A percentile compares a stretch with the other conserved stretches of the same genome.
Evolutionary conservation across 1,284 basidiomycete species (phyloP).

Genomic region (Rhodotorula sp.): DNA sequence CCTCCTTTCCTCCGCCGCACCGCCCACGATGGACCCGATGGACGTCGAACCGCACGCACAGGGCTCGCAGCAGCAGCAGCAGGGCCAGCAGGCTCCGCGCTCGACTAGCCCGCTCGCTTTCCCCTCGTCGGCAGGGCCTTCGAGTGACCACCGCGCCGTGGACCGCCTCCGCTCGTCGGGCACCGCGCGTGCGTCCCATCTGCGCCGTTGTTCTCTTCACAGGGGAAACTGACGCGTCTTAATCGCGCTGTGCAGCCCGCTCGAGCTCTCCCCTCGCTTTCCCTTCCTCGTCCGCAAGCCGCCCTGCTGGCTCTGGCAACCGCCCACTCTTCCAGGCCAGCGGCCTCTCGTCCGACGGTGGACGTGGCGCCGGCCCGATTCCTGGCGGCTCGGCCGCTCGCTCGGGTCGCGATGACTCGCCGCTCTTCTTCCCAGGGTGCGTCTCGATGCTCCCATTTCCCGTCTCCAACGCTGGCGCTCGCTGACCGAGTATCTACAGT

Average conservation of each 20-base stretch:
- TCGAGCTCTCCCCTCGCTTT: conserved; percentile 35
- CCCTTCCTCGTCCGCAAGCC: conserved; percentile 21
- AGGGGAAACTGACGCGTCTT: neutral
- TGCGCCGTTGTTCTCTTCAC: neutral
- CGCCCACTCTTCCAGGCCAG: conserved; percentile 25
- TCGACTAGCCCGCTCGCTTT: conserved; percentile 32
- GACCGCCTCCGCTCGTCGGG: conserved; percentile 15
- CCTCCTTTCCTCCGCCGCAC: neutral
- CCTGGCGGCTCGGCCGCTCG: neutral
- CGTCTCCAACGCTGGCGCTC: neutral
- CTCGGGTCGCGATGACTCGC: conserved; percentile 31
- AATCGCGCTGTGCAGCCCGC: conserved; percentile 4
- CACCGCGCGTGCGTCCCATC: neutral
- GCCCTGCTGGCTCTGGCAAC: conserved; percentile 8
- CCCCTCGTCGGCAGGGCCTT: conserved; percentile 16
- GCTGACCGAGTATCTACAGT: conserved; percentile 2
- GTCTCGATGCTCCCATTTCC: neutral
- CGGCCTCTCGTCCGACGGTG: conserved; percentile 27
- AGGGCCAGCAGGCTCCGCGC: conserved; percentile 2
- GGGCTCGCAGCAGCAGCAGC: conserved; percentile 1
- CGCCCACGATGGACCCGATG: conserved; percentile 1
- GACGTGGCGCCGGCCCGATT: neutral
- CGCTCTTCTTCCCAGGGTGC: conserved; percentile 43
- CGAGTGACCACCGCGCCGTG: conserved; percentile 8
- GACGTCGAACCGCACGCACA: conserved; percentile 4